Base-by-base conservation (phyloP, 495 filamentous ascomycete species). In the Penicillium simplicissimum region DNA sequence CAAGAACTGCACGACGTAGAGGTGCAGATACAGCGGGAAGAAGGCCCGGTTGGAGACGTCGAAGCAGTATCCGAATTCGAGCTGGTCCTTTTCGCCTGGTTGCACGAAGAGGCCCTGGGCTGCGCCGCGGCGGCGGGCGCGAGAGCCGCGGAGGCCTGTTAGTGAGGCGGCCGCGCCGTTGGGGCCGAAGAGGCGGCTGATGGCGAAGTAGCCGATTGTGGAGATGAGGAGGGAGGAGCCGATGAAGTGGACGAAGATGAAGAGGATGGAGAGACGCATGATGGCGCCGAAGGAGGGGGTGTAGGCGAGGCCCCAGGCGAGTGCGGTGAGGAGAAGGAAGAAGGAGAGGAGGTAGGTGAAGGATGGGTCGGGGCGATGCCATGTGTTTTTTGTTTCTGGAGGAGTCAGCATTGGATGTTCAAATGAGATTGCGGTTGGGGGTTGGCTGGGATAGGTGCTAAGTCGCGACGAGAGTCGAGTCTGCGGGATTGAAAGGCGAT, bases 11-110 rank as follows among this genome's bases (percentile, higher is more conserved):
- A 90, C 72, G 40, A 90, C 85, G 59, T 91, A 91, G 34, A 91
- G 79, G 64, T 88, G 87, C 51, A 88, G 79, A 80, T 88, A 91
- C 38, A 91, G 78, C 2, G 88, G 89, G 67, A 91, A 88, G 74
- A 90, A 91, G 3, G 88, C 87, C 36, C 88, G 81, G 57, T 89
- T 90, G 6, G 88, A 84, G 36, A 90, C 87, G 76, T 91, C 88
- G 72, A 91, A 90, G 69, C 88, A 91, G 69, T 91, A 91, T 67
- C 89, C 89, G 77, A 91, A 91, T 65, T 91, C 88, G 64, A 91
- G 66, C 58, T 79, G 79, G 51, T 87, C 85, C 61, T 81, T 81
- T 59, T 79, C 79, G 4, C 80, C 84, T 1, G 78, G 78, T 58
- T 82, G 79, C 17, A 76, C 76, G 58, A 88, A 89, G 8, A 88